Evolutionary conservation across 2,329 filamentous ascomycete genomes (phyloP).

Genomic region (Paecilomyces formosus): DNA sequence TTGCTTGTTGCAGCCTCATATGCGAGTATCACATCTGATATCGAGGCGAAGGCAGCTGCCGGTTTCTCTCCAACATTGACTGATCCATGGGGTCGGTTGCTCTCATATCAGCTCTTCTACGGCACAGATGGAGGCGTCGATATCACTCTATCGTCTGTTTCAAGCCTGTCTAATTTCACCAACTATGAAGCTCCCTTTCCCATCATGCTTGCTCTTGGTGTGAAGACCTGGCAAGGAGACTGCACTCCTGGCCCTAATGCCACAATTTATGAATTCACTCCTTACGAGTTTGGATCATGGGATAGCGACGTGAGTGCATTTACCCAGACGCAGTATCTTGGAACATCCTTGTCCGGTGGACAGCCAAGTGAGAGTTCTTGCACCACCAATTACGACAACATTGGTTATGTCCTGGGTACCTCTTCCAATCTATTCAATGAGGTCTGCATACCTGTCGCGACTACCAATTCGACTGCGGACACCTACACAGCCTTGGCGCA

Average conservation of each 20-base stretch:
- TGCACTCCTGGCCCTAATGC: constrained; percentile 42
- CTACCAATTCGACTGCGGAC: background rate
- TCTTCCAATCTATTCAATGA: constrained; percentile 36
- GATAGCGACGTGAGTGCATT: constrained; percentile 56
- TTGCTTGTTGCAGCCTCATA: constrained; percentile 22
- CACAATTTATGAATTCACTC: constrained; percentile 58
- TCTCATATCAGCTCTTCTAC: constrained; percentile 33
- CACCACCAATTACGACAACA: constrained; percentile 41
- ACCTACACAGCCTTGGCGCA: background rate
- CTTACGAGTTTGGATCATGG: constrained; percentile 60
- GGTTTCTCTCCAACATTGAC: constrained; percentile 34
- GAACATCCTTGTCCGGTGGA: constrained; percentile 51
- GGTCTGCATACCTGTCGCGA: constrained; percentile 16
- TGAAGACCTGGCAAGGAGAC: constrained; percentile 26
- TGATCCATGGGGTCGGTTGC: constrained; percentile 34
- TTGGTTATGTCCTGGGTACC: constrained; percentile 42
- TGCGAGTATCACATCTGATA: constrained; percentile 21
- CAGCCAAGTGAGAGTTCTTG: constrained; percentile 34
- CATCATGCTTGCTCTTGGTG: constrained; percentile 35
- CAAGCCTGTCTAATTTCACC: constrained; percentile 32
- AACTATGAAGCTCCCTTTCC: constrained; percentile 35
- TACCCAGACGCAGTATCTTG: constrained; percentile 52
- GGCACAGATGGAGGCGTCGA: constrained; percentile 30
- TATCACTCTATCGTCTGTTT: constrained; percentile 26
- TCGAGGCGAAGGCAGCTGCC: constrained; percentile 28